Percentiles rank a stretch among this genome's conserved stretches.
Evolutionary conservation across 805 yeast species (phyloP).

Genomic region (Vanderwaltozyma yarrowii): DNA sequence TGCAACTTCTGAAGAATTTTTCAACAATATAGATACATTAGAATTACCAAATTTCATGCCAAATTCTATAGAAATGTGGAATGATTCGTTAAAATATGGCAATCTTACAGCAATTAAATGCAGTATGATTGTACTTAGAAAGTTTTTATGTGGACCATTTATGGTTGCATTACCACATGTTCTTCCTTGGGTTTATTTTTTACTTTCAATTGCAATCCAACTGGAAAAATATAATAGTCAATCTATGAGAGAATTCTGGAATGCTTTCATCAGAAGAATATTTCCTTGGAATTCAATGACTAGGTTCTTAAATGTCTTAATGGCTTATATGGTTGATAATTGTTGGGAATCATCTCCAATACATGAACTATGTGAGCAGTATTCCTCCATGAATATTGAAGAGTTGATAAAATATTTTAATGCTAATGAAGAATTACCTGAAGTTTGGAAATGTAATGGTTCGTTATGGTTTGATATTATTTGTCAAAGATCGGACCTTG

Average conservation of each 20-base stretch:
- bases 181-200: constrained; percentile 66
- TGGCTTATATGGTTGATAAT: constrained; percentile 28
- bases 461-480: constrained; percentile 67
- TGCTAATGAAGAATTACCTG: constrained; percentile 54
- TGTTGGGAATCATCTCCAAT: constrained; percentile 9
- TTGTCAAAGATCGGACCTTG: constrained; percentile 32
- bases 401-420: constrained; percentile 41
- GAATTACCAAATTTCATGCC: constrained; percentile 18
- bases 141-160: constrained; percentile 58
- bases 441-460: constrained; percentile 83
- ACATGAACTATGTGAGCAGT: constrained; percentile 17
- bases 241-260: constrained; percentile 22
- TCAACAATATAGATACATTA: constrained; percentile 23
- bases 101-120: constrained; percentile 59
- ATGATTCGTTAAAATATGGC: constrained; percentile 41
- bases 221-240: constrained; percentile 24
- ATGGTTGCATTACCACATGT: constrained; percentile 62
- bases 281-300: constrained; percentile 64
- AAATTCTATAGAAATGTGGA: constrained; percentile 35
- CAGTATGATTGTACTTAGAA: constrained; percentile 55
- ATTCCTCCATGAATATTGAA: constrained; percentile 22
- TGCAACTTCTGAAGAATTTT: constrained; percentile 7
- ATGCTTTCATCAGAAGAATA: constrained; percentile 34
- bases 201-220: constrained; percentile 53
- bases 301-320: constrained; percentile 50